Base-by-base conservation (phyloP, 495 filamentous ascomycete species). In the Neurospora sublineolata region DNA sequence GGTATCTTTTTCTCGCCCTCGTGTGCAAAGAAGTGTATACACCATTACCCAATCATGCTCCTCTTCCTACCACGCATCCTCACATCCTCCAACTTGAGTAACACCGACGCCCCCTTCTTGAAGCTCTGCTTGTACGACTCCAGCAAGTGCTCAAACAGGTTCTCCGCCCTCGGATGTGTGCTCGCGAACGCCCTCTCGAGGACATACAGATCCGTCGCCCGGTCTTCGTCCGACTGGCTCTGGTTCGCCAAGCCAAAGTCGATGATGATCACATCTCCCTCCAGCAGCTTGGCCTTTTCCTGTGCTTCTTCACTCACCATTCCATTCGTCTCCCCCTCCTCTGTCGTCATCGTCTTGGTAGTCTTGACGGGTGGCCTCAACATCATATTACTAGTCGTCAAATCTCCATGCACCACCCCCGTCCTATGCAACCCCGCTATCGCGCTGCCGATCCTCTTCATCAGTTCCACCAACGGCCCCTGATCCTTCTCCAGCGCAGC, bases 321-420 rank as follows among this genome's bases (percentile, higher is more conserved):
- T n/a, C 73, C 76, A 30, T 71, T 73, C 71, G 73, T 64, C 64
- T 73, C 44, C 30, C 67, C 76, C 40, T 68, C 18, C 6, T 42
- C 6, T 20, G 18, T 44, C 10, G 44, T 12, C 42, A 3, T 46
- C n/a, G 20, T 14, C 46, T 27, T 30, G 3, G 11, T 27, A n/a
- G 33, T 36, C 16, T 18, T 42, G 16, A 38, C 37, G 3, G 71
- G 67, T 39, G 83, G 83, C 70, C 90, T 79, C 67, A 99, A 79
- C 89, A 99, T 97, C 80, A 99, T 83, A 82, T 99, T 99, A 82
- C 94, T 97, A 71, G 94, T 99, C 72, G 96, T 99, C 83, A 99
- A 82, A 82, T 99, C 95, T 60, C 95, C 95, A 84, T 99, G 95
- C 68, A 96, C 87, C 58, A 97, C 89, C 18, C 95, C 94, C 23